A percentile compares a stretch with the other conserved stretches of the same genome.
Evolutionary conservation across 768 basidiomycete species (phyloP).

Genomic region (Auricularia auricula-judae): DNA sequence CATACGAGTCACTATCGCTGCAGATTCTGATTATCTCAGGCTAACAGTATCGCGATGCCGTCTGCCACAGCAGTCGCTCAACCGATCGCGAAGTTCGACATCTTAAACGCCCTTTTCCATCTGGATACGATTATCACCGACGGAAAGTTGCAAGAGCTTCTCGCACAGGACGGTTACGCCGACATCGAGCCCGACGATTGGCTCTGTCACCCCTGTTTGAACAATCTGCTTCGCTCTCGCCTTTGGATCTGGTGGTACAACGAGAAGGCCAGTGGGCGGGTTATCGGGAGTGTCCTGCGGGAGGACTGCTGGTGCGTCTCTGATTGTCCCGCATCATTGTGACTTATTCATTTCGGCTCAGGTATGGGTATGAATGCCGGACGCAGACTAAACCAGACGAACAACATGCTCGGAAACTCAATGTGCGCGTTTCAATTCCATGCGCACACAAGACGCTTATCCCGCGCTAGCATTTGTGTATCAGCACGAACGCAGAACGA

Average conservation of each 20-base stretch:
- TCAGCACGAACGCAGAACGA: too few relatives aligned
- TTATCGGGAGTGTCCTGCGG: background rate
- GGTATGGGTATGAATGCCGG: background rate
- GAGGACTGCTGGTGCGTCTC: background rate
- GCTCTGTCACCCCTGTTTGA: background rate
- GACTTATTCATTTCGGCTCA: background rate
- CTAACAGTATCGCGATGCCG: background rate
- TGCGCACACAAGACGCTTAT: too few relatives aligned
- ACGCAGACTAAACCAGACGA: background rate
- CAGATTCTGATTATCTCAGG: background rate
- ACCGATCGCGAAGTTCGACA: background rate
- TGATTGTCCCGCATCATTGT: background rate
- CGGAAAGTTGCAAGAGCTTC: too few relatives aligned
- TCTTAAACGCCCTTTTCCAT: background rate
- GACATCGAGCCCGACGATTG: background rate
- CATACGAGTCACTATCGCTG: too few relatives aligned
- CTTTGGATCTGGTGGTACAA: background rate
- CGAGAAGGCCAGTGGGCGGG: background rate
- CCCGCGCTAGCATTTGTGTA: too few relatives aligned
- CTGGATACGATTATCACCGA: background rate
- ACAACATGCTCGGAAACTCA: background rate
- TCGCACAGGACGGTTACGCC: background rate
- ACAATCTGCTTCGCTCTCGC: background rate
- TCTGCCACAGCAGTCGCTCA: background rate
- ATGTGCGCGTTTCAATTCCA: background rate